Evolutionary conservation across 148 eudicot genomes (phyloP).

Genomic region (Dianthus caryophyllus): DNA sequence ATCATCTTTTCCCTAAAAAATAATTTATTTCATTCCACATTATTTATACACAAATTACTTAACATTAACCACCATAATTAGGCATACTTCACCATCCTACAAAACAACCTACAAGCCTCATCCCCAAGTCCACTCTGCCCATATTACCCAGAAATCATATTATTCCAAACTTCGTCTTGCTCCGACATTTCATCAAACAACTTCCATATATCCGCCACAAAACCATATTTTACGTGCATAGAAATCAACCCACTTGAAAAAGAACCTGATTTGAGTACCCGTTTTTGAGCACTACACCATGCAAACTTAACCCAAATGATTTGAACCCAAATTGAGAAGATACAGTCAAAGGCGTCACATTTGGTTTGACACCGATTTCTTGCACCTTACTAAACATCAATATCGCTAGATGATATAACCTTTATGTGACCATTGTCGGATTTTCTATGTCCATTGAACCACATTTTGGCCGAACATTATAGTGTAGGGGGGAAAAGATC

Average conservation of each 20-base stretch:
- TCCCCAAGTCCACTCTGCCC: slow-evolving; percentile 28
- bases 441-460: slow-evolving; percentile 35
- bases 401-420: slow-evolving; percentile 25
- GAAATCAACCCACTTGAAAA: slow-evolving; percentile 37
- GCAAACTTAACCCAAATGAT: slow-evolving; percentile 28
- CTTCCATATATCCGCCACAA: slow-evolving; percentile 25
- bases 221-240: slow-evolving; percentile 15
- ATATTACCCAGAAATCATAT: slow-evolving; percentile 44
- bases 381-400: slow-evolving; percentile 30
- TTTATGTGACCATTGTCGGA: slow-evolving; percentile 24
- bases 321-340: slow-evolving; percentile 20
- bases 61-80: too few relatives aligned
- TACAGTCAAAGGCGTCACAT: slow-evolving; percentile 27
- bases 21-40: too few relatives aligned
- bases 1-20: too few relatives aligned
- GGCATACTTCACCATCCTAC: slow-evolving; percentile 29
- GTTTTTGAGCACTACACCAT: slow-evolving; percentile 26
- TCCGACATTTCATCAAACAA: slow-evolving; percentile 50
- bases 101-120: slow-evolving; percentile 38
- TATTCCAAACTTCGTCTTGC: slow-evolving; percentile 47
- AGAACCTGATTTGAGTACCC: slow-evolving; percentile 28
- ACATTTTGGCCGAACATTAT: slow-evolving; percentile 28
- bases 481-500: not conserved
- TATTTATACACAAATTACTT: too few relatives aligned
- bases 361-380: slow-evolving; percentile 30